Evolutionary conservation across 2,329 filamentous ascomycete species (phyloP).

Genomic region (Monilinia polystroma): DNA sequence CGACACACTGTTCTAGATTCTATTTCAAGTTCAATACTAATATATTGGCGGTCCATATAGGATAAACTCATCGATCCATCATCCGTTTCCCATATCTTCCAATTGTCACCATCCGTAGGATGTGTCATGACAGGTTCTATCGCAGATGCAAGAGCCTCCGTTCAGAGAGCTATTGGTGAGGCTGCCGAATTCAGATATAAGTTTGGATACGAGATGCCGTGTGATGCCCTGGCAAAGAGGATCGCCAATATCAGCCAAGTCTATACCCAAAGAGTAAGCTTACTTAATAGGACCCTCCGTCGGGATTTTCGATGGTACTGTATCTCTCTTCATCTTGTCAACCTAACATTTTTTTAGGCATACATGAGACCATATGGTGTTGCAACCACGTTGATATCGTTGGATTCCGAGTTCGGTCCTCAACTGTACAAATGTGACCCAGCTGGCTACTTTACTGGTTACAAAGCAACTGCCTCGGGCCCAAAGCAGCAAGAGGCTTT

Average conservation of each 20-base stretch:
- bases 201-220: constrained; percentile 99
- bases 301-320: constrained; percentile 38
- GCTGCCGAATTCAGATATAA: constrained; percentile 98
- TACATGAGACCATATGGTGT: constrained; percentile 98
- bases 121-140: constrained; percentile 99
- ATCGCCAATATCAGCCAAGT: constrained; percentile 99
- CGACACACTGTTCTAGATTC: constrained; percentile 42
- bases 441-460: constrained; percentile 95
- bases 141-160: constrained; percentile 90
- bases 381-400: constrained; percentile 88
- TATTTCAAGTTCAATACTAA: constrained; percentile 30
- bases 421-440: constrained; percentile 99
- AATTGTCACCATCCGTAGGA: constrained; percentile 90
- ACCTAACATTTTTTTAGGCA: constrained; percentile 54
- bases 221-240: constrained; percentile 92
- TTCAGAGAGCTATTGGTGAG: constrained; percentile 89
- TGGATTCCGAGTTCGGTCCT: constrained; percentile 88
- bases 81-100: constrained; percentile 97
- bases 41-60: constrained; percentile 48
- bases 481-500: constrained; percentile 98
- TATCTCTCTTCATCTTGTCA: constrained; percentile 22
- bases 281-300: constrained; percentile 28
- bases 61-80: constrained; percentile 98
- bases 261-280: constrained; percentile 87
- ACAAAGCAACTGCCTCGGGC: constrained; percentile 95